Percentiles rank a stretch among this genome's conserved stretches.
phyloP scores from a whole-genome alignment of 2,329 filamentous ascomycete species.

The Hymenoscyphus scutula region DNA sequence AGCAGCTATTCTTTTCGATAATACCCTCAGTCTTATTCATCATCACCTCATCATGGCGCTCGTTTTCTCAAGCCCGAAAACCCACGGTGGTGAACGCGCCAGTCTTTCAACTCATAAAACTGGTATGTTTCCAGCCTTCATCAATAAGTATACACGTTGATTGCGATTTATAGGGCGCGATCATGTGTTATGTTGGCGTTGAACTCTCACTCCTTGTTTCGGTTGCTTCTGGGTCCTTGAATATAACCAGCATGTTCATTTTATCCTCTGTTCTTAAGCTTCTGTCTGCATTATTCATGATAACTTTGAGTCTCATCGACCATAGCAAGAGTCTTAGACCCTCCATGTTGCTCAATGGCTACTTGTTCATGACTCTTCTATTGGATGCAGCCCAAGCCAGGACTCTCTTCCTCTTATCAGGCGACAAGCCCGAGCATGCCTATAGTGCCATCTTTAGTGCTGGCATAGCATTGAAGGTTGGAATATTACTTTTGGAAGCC shows the following conservation, averaged over 20 bases:
- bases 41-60: constrained; percentile 34
- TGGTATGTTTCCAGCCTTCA: constrained; percentile 20
- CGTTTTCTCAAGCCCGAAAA: constrained; percentile 32
- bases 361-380: constrained; percentile 15
- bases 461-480: constrained; percentile 17
- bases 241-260: constrained; percentile 24
- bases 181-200: neutral
- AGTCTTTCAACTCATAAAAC: constrained; percentile 32
- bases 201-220: constrained; percentile 10
- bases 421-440: neutral
- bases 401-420: constrained; percentile 18
- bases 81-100: constrained; percentile 36
- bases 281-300: constrained; percentile 4
- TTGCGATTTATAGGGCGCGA: neutral
- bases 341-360: constrained; percentile 16
- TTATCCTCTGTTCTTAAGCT: constrained; percentile 2
- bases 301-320: constrained; percentile 17
- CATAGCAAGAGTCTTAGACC: constrained; percentile 17
- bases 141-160: neutral
- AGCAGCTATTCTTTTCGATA: constrained; percentile 38
- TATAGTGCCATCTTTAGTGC: constrained; percentile 14
- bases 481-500: constrained; percentile 21
- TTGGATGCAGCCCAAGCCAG: constrained; percentile 16
- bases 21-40: constrained; percentile 35
- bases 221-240: neutral